Conservation (phyloP, 2,329 filamentous ascomycete genomes). For the Madurella mycetomatis region DNA sequence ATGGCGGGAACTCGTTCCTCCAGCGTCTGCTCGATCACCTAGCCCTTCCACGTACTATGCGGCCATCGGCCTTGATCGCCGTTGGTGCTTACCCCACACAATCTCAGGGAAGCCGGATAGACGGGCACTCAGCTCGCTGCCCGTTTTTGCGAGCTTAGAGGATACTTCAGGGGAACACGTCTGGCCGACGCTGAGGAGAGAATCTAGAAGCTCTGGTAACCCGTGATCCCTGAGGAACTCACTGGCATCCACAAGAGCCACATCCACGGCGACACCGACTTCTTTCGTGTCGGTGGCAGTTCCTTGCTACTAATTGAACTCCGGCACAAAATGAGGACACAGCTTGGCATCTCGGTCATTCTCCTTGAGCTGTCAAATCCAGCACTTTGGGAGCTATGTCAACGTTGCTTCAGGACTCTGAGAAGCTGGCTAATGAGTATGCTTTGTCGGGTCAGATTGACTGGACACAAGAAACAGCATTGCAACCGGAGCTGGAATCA, state of each 20-base stretch:
- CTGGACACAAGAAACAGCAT: not conserved
- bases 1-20: not conserved
- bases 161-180: not conserved
- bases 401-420: not conserved
- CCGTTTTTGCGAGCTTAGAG: constrained; percentile 17
- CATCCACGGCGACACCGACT: constrained; percentile 30
- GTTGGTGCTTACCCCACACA: constrained; percentile 31
- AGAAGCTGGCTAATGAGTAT: not conserved
- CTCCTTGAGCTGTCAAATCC: constrained; percentile 33
- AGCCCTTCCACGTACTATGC: constrained; percentile 34
- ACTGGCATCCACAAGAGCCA: constrained; percentile 12
- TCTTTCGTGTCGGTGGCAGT: constrained; percentile 40
- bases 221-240: constrained; percentile 23
- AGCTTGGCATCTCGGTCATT: constrained; percentile 29
- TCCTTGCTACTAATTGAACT: constrained; percentile 39
- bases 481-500: no score
- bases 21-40: constrained; percentile 9
- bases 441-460: not conserved
- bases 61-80: constrained; percentile 28
- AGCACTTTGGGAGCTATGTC: constrained; percentile 40
- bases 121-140: constrained; percentile 23
- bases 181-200: not conserved
- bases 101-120: constrained; percentile 33
- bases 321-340: constrained; percentile 30
- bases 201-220: constrained; percentile 17